Base-by-base conservation (phyloP, 768 basidiomycete genomes). In the Lactarius evosmus region DNA sequence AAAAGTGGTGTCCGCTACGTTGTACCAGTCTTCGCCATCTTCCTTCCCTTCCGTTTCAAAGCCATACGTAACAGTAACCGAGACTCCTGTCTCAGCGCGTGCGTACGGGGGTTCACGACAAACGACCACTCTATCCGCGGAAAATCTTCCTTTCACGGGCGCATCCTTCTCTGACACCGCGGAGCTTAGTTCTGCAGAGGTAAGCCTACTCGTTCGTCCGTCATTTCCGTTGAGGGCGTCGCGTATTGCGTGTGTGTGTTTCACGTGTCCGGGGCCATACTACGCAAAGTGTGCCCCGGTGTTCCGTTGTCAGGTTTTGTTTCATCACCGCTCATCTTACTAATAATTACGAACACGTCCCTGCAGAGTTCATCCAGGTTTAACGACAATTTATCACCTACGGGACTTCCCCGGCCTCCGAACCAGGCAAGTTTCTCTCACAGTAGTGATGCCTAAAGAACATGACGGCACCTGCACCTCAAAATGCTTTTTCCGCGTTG, bases 371-470 rank as follows among this genome's bases (percentile, higher is more conserved):
- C 59, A 8, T 40, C 16, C 38, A 56, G 33, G 38, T 32, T 60
- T 36, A 19, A n/a, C 8, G 34, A 56, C 11, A 29, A 29, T 19
- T 17, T 33, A 51, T 44, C 46, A 22, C 8, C 30, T 12, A 56
- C 11, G 49, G 63, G 36, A 36, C 27, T 27, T 60, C 7, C 49
- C 30, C 44, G 32, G 16, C 32, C 54, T 19, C 33, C 55, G 32
- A 57, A 65, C 55, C 64, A 60, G 55, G 64, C 51, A 56, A 56
- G 64, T 65, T 41, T 56, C 30, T 65, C 64, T 55, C 58, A 60
- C 62, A 41, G 30, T 38, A 25, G 29, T 56, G 27, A n/a, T 52
- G 32, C 40, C 38, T 17, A 27, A 41, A 17, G 40, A 9, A 46
- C n/a, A 56, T 57, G n/a, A 56, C 49, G 55, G 49, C 55, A 61